Base-by-base conservation (phyloP, 176 grass and related monocot genomes). In the Dendrocalamus sinicus region DNA sequence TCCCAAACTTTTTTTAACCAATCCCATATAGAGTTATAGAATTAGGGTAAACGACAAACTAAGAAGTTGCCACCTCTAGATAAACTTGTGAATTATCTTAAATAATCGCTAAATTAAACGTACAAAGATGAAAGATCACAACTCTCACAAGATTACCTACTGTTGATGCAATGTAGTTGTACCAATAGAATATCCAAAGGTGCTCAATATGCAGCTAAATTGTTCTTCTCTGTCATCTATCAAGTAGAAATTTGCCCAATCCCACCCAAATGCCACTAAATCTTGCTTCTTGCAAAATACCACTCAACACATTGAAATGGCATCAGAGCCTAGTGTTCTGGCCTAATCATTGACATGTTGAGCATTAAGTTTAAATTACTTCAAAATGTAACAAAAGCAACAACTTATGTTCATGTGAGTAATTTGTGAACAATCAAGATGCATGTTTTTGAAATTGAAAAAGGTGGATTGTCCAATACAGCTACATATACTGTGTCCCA, bases 111-210 rank as follows among this genome's bases (percentile, higher is more conserved):
- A 82, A 48, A 51, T 47, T 73, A 83, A 51, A 73, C 69, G 62
- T 32, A 11, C 19, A 10, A 73, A 19, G 44, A 12, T 65, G 12
- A 10, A 73, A 19, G 44, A 12, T 65, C 58, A 52, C 15, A 24
- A 14, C 37, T 37, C 67, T 72, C 52, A 59, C 46, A 53, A 44
- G 28, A 75, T 57, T 12, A 72, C 46, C 30, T 43, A 46, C 48
- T 67, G 58, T 66, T 54, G 51, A 76, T 67, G 32, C 64, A 84
- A 76, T 84, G 57, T 24, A 63, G 19, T 37, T 83, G 12, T 63
- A 50, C 41, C 58, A 73, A 17, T 39, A 64, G 19, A 51, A 72
- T 35, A 76, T 72, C 22, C 26, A 65, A 57, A 54, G 26, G 8
- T 32, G 63, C 63, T 45, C 54, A 37, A 73, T 41, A 37, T 35